phyloP scores from a whole-genome alignment of 139 green algal genomes.

The Edaphochlamys debaryana region DNA sequence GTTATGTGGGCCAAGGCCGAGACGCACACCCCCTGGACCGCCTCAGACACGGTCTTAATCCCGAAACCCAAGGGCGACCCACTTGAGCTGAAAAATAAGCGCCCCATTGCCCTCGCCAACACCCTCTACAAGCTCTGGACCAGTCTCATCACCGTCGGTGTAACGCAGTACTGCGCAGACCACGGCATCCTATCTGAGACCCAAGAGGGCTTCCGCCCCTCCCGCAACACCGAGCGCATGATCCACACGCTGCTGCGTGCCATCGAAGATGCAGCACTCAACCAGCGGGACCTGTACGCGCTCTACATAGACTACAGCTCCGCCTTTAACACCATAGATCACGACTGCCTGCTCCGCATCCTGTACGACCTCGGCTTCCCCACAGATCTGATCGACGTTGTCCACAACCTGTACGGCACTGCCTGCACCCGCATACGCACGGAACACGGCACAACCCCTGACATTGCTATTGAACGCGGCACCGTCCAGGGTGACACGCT shows the following conservation, averaged over 20 bases:
- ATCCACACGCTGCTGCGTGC: constrained; percentile 34
- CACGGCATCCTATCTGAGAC: constrained; percentile 29
- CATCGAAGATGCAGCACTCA: constrained; percentile 40
- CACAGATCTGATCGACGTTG: constrained; percentile 39
- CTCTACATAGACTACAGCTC: constrained; percentile 53
- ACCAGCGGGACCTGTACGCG: constrained; percentile 33
- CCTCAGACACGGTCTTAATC: constrained; percentile 47
- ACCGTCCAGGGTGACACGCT: constrained; percentile 61
- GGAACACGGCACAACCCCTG: not conserved
- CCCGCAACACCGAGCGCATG: constrained; percentile 12
- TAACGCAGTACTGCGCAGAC: constrained; percentile 26
- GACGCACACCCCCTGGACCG: constrained; percentile 50
- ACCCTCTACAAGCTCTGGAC: constrained; percentile 63
- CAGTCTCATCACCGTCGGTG: constrained; percentile 22
- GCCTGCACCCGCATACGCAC: constrained; percentile 38
- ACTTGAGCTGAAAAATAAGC: constrained; percentile 37
- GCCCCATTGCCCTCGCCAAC: constrained; percentile 40
- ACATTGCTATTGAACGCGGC: constrained; percentile 47
- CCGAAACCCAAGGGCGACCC: constrained; percentile 46
- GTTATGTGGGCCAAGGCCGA: constrained; percentile 44
- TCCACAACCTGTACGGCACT: constrained; percentile 54
- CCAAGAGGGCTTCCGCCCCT: constrained; percentile 49
- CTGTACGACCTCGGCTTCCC: constrained; percentile 56
- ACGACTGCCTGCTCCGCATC: constrained; percentile 52
- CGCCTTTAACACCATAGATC: constrained; percentile 57